Conservation (phyloP, 495 filamentous ascomycete species). For the Paragyromitra xinjiangensis region DNA sequence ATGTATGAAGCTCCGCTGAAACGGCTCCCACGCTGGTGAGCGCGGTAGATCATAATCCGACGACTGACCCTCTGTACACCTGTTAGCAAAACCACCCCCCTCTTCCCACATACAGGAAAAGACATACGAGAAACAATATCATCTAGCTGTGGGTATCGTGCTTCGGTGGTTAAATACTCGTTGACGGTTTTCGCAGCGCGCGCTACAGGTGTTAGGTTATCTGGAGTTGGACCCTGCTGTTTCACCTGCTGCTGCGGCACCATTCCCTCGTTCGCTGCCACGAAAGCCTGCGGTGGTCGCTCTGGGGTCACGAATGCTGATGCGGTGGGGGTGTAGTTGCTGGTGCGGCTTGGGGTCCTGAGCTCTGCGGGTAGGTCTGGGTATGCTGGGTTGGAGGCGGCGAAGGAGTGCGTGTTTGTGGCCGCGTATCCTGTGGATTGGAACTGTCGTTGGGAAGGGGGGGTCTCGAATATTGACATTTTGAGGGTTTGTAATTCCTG, state of each 20-base stretch:
- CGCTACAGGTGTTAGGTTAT: constrained; percentile 70
- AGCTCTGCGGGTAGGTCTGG: constrained; percentile 55
- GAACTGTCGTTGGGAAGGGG: constrained; percentile 56
- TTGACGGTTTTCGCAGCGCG: constrained; percentile 87
- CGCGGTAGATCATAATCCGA: constrained; percentile 85
- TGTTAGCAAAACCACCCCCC: not conserved
- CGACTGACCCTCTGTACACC: constrained; percentile 75
- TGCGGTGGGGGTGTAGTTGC: not conserved
- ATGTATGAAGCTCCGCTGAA: constrained; percentile 81
- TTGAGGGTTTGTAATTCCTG: not conserved
- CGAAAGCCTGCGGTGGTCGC: constrained; percentile 36
- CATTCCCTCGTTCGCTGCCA: not conserved
- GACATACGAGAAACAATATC: constrained; percentile 86
- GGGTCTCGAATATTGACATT: constrained; percentile 56
- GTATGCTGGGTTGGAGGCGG: constrained; percentile 48
- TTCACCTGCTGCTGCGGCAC: not conserved
- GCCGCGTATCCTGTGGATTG: constrained; percentile 49
- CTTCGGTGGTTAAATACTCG: constrained; percentile 74
- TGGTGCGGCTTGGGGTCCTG: constrained; percentile 33
- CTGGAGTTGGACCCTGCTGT: constrained; percentile 40
- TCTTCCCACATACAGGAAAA: not conserved
- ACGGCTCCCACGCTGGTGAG: constrained; percentile 81
- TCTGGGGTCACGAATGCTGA: constrained; percentile 36
- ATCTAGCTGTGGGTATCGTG: constrained; percentile 87
- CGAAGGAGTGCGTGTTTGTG: constrained; percentile 56